Percentiles rank a stretch among this genome's conserved stretches.
Conservation (phyloP, 352 stramenopile genomes). For the Phytophthora agathidicida region DNA sequence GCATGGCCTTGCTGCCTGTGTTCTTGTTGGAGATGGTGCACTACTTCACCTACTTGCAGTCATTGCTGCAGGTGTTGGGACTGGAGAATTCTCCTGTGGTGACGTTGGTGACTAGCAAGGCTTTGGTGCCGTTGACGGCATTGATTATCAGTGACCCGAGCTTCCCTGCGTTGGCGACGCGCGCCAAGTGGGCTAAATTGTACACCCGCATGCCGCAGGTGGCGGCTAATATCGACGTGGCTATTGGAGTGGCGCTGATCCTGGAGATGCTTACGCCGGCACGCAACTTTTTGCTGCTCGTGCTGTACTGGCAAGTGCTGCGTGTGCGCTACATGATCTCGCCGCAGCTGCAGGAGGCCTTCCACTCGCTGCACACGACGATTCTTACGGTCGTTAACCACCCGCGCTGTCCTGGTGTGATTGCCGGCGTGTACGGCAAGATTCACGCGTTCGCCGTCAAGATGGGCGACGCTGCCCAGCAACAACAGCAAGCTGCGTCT, state of each 20-base stretch:
- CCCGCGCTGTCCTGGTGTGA: constrained; percentile 65
- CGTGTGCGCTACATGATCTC: constrained; percentile 93
- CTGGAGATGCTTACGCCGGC: constrained; percentile 85
- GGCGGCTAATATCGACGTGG: constrained; percentile 80
- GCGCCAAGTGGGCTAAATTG: constrained; percentile 81
- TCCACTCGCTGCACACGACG: constrained; percentile 68
- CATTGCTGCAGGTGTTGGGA: constrained; percentile 64
- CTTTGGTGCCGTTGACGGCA: constrained; percentile 61
- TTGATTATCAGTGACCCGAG: constrained; percentile 63
- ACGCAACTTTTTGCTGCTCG: constrained; percentile 86
- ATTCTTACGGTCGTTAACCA: constrained; percentile 69
- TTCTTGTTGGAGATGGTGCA: constrained; percentile 85
- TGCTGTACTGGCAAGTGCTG: constrained; percentile 92
- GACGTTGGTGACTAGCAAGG: constrained; percentile 48
- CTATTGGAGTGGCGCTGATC: constrained; percentile 79
- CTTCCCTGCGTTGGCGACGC: constrained; percentile 57
- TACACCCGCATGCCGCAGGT: constrained; percentile 85
- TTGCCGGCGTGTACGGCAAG: constrained; percentile 69
- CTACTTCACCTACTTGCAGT: constrained; percentile 63
- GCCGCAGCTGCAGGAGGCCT: constrained; percentile 83
- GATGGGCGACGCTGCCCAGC: constrained; percentile 65
- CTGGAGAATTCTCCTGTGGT: constrained; percentile 48
- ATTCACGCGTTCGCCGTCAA: constrained; percentile 69
- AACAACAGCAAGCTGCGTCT: constrained; percentile 41
- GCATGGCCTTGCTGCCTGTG: constrained; percentile 80